phyloP scores from a whole-genome alignment of 1,284 basidiomycete genomes.

The Ustilago vetiveriae region DNA sequence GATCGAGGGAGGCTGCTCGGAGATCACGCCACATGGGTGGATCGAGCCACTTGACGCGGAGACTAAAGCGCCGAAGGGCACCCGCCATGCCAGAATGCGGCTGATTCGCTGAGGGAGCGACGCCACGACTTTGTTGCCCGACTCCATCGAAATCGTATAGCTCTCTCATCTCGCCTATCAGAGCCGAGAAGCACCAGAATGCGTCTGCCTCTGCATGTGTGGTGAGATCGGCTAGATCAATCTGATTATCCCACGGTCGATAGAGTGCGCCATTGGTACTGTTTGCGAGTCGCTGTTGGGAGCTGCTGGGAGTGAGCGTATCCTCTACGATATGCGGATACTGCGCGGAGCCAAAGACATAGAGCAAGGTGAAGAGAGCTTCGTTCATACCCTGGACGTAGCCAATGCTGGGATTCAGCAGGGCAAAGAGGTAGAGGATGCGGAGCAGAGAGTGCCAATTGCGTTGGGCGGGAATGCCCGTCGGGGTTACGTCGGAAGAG shows the following conservation, averaged over 20 bases:
- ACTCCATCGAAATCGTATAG: constrained; percentile 63
- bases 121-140: constrained; percentile 38
- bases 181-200: constrained; percentile 65
- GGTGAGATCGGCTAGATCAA: constrained; percentile 24
- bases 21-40: constrained; percentile 51
- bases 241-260: constrained; percentile 21
- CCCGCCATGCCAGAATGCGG: constrained; percentile 51
- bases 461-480: constrained; percentile 23
- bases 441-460: constrained; percentile 64
- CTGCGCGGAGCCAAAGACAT: constrained; percentile 46
- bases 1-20: constrained; percentile 49
- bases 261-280: not conserved
- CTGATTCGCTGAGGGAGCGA: constrained; percentile 7
- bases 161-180: constrained; percentile 63
- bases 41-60: constrained; percentile 55
- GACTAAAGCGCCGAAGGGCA: constrained; percentile 53
- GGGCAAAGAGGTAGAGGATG: constrained; percentile 62
- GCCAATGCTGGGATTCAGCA: constrained; percentile 63
- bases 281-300: constrained; percentile 11
- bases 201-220: constrained; percentile 62
- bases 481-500: not conserved
- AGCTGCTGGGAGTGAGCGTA: constrained; percentile 16
- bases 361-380: constrained; percentile 60
- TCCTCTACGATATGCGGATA: constrained; percentile 8
- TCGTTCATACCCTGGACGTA: constrained; percentile 66